Base-by-base conservation (phyloP, 768 basidiomycete genomes). In the Leccinellum luteum region DNA sequence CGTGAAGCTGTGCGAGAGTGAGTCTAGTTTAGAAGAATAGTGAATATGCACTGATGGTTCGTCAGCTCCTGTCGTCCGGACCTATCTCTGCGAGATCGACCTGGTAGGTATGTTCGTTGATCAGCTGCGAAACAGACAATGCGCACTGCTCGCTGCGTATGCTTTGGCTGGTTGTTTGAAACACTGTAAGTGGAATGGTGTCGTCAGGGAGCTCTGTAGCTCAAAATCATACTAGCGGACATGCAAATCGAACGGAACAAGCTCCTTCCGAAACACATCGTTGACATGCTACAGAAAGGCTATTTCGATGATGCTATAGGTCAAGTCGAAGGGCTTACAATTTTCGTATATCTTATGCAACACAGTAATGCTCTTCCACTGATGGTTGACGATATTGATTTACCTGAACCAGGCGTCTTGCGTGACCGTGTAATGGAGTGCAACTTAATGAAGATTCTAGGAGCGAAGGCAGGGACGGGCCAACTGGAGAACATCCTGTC, bases 261-360 rank as follows among this genome's bases (percentile, higher is more conserved):
- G 4, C 38, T 30, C 21, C 48, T 64, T 47, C 45, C 21, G 13
- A 25, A 47, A 15, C 28, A 59, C 12, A 69, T 68, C 6, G 23
- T 67, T 17, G 51, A 51, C n/a, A 68, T 68, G 66, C 51, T 66
- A 25, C 60, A 62, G 28, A 31, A 55, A 12, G 61, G 69, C 52
- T 68, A 58, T 45, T 69, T 67, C n/a, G 64, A 67, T 6, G 64
- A 68, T 19, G 64, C 66, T 17, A 55, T 69, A 0, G 67, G 64
- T 15, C 50, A 6, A 19, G 52, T 66, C 2, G 66, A 67, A 51
- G 66, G 66, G 9, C 64, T 69, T 41, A 62, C 66, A 31, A 60
- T 68, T 1, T 68, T 68, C 15, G 48, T 48, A 2, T 48, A 68
- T 23, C 51, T 68, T 6, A 66, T 68, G 62, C 55, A 59, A 41